A percentile compares a stretch with the other conserved stretches of the same genome.
Evolutionary conservation across 2,329 filamentous ascomycete genomes (phyloP).

Genomic region (Plectosphaerella cucumerina): DNA sequence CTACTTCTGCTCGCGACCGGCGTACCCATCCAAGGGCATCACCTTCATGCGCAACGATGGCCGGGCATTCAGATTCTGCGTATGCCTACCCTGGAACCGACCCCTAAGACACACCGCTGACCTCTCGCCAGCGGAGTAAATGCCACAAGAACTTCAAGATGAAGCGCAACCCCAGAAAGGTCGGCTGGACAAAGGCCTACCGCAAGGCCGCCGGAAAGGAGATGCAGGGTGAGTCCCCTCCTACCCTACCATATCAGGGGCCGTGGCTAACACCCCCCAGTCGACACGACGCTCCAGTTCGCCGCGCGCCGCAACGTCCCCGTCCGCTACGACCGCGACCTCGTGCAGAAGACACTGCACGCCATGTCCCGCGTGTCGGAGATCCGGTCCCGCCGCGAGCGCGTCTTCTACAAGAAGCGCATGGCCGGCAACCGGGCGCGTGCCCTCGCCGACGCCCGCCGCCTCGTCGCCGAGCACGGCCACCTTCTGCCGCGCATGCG

Average conservation of each 20-base stretch:
- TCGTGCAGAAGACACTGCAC: constrained; percentile 80
- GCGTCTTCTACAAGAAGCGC: constrained; percentile 89
- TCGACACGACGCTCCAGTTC: constrained; percentile 92
- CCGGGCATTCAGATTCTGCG: constrained; percentile 54
- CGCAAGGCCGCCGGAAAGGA: constrained; percentile 74
- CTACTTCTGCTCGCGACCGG: constrained; percentile 43
- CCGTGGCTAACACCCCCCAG: constrained; percentile 23
- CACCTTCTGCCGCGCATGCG: constrained; percentile 79
- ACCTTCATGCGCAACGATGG: constrained; percentile 37
- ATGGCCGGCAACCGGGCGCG: constrained; percentile 87
- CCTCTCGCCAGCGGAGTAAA: background rate
- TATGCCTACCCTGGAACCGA: constrained; percentile 23
- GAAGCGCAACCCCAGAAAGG: constrained; percentile 95
- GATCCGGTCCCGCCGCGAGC: constrained; percentile 78
- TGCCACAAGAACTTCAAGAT: constrained; percentile 65
- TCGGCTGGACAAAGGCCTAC: constrained; percentile 96
- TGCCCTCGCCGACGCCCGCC: constrained; percentile 74
- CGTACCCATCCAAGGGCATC: constrained; percentile 50
- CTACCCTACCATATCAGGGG: background rate
- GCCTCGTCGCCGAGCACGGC: constrained; percentile 86
- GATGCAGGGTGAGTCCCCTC: constrained; percentile 4
- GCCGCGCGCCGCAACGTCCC: constrained; percentile 90
- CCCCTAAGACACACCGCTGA: background rate
- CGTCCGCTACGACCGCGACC: constrained; percentile 91
- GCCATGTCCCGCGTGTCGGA: constrained; percentile 90